Evolutionary conservation across 164 flowering plant genomes (phyloP).

Genomic region (Magnolia officinalis): DNA sequence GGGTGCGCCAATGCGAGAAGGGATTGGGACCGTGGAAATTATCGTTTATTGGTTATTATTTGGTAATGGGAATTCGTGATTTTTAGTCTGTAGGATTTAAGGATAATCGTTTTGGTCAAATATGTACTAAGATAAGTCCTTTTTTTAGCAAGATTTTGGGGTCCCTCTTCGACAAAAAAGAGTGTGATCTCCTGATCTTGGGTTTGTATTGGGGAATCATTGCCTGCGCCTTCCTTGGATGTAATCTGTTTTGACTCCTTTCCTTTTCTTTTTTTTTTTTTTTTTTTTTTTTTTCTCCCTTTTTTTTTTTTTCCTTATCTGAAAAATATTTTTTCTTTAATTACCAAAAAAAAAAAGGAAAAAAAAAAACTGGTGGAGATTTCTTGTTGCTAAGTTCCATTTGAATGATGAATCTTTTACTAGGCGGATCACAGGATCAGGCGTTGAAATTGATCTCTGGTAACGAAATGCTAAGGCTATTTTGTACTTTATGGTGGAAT

Average conservation of each 20-base stretch:
- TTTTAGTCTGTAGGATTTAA: neutral
- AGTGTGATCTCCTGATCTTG: neutral
- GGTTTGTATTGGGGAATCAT: neutral
- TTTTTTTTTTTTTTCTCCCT: neutral
- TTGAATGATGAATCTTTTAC: neutral
- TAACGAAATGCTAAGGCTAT: too few species aligned
- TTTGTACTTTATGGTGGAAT: too few species aligned
- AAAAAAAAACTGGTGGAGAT: neutral
- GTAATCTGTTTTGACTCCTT: neutral
- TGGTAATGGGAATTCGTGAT: neutral
- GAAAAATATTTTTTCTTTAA: too few species aligned
- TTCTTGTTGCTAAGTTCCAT: neutral
- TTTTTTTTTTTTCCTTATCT: neutral
- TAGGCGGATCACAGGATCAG: too few species aligned
- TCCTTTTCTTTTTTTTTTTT: too few species aligned
- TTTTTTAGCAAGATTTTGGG: neutral
- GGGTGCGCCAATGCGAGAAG: neutral
- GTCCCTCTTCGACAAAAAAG: neutral
- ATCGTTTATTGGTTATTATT: neutral
- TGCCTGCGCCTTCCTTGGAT: neutral
- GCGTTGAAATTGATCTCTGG: too few species aligned
- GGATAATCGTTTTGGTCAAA: neutral
- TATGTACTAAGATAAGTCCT: neutral
- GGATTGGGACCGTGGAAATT: neutral
- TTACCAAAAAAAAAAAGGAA: neutral